Percentiles rank a stretch among this genome's conserved stretches.
phyloP scores from a whole-genome alignment of 192 early-diverging fungal species.

The Dimargaris cristalligena region DNA sequence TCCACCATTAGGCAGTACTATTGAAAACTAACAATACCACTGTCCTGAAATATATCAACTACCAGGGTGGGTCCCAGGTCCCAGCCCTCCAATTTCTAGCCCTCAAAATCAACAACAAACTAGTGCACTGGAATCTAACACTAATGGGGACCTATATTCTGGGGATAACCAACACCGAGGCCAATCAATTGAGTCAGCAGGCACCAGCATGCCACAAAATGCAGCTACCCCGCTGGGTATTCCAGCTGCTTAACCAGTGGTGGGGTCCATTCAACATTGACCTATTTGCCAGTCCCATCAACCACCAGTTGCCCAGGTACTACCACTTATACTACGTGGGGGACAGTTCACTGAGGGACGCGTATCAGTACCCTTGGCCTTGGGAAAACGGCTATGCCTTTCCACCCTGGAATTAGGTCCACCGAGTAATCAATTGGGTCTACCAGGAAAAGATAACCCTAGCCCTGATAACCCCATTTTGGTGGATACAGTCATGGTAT shows the following conservation, averaged over 20 bases:
- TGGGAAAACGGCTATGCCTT: neutral
- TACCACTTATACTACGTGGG: neutral
- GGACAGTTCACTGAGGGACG: neutral
- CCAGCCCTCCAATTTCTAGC: neutral
- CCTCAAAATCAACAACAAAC: neutral
- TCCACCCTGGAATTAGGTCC: too few relatives aligned
- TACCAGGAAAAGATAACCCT: too few relatives aligned
- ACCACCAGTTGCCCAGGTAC: neutral
- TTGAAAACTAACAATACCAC: neutral
- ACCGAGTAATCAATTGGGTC: too few relatives aligned
- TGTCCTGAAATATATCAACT: too few relatives aligned
- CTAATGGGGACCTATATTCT: too few relatives aligned
- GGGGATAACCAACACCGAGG: too few relatives aligned
- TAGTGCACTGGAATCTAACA: neutral
- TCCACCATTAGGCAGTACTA: neutral
- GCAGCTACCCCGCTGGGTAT: neutral
- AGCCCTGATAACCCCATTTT: too few relatives aligned
- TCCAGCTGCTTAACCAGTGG: neutral
- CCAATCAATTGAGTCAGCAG: too few relatives aligned
- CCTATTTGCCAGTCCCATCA: neutral
- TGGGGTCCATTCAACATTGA: neutral
- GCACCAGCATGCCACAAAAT: neutral
- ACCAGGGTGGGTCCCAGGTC: neutral
- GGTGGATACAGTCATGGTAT: neutral
- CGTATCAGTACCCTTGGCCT: neutral